phyloP scores from a whole-genome alignment of 495 filamentous ascomycete species.

The Monascus purpureus region DNA sequence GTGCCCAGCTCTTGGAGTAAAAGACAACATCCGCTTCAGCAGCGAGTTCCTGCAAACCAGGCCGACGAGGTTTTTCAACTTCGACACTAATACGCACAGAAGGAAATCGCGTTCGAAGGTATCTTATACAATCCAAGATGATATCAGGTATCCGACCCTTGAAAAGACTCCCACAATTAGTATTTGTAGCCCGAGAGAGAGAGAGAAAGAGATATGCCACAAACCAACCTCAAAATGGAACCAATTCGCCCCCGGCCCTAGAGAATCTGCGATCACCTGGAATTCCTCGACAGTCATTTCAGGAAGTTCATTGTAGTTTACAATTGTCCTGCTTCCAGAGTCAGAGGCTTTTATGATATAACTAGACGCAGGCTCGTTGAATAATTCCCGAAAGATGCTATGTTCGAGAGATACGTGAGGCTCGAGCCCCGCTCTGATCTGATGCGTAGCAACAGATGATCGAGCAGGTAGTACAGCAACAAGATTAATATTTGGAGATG shows the following conservation, averaged over 20 bases:
- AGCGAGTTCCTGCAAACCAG: conserved; percentile 46
- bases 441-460: conserved; percentile 21
- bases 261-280: conserved; percentile 11
- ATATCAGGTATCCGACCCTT: conserved; percentile 55
- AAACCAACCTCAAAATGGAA: conserved; percentile 59
- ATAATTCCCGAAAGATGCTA: conserved; percentile 45
- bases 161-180: conserved; percentile 5
- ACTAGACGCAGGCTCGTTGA: conserved; percentile 47
- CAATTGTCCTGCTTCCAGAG: conserved; percentile 50
- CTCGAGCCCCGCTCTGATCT: conserved; percentile 27
- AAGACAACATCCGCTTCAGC: conserved; percentile 53
- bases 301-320: conserved; percentile 53
- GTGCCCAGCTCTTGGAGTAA: conserved; percentile 57
- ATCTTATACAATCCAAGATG: conserved; percentile 44
- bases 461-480: conserved; percentile 28
- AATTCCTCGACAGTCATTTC: conserved; percentile 54
- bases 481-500: conserved; percentile 18
- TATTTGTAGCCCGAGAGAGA: conserved; percentile 2
- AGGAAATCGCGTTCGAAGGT: conserved; percentile 36
- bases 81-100: conserved; percentile 48
- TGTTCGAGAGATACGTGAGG: conserved; percentile 30
- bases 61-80: conserved; percentile 50
- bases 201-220: no score
- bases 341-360: conserved; percentile 52
- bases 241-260: conserved; percentile 30